phyloP scores from a whole-genome alignment of 805 yeast genomes.

The Saccharomycopsis sp. region DNA sequence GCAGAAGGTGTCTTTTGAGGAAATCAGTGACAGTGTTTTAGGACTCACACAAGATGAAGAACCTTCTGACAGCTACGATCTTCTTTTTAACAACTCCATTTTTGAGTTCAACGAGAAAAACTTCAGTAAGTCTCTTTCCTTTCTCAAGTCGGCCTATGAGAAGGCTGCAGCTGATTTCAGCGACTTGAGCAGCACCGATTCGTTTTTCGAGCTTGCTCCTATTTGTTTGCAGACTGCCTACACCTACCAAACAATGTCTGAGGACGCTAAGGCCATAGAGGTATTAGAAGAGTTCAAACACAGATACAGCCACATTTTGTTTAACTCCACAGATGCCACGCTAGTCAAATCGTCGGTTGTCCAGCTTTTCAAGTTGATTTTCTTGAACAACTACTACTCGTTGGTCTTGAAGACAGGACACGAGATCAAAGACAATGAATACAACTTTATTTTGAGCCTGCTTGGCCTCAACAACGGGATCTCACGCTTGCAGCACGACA shows the following conservation, averaged over 20 bases:
- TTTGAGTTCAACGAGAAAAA: conserved; percentile 42
- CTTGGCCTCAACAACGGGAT: conserved; percentile 2
- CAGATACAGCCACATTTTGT: conserved; percentile 8
- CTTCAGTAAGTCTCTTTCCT: conserved; percentile 33
- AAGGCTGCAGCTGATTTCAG: conserved; percentile 35
- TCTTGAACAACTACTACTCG: conserved; percentile 17
- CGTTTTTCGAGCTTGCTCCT: conserved; percentile 47
- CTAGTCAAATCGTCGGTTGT: conserved; percentile 1
- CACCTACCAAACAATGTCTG: conserved; percentile 39
- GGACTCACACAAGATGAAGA: conserved; percentile 21
- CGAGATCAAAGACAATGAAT: neutral
- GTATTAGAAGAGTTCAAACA: conserved; percentile 31
- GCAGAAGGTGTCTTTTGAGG: conserved; percentile 20
- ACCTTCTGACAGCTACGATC: conserved; percentile 43
- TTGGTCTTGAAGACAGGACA: conserved; percentile 1
- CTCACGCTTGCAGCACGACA: conserved; percentile 5
- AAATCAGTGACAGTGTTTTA: conserved; percentile 7
- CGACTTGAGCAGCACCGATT: conserved; percentile 34
- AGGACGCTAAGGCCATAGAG: conserved; percentile 30
- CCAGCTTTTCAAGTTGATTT: conserved; percentile 14
- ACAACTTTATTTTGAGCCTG: conserved; percentile 1
- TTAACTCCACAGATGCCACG: neutral
- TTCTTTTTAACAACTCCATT: conserved; percentile 57
- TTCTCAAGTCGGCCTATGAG: conserved; percentile 40
- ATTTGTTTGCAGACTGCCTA: conserved; percentile 56